Conservation (phyloP, 106 monocot species). For the Acorus gramineus region DNA sequence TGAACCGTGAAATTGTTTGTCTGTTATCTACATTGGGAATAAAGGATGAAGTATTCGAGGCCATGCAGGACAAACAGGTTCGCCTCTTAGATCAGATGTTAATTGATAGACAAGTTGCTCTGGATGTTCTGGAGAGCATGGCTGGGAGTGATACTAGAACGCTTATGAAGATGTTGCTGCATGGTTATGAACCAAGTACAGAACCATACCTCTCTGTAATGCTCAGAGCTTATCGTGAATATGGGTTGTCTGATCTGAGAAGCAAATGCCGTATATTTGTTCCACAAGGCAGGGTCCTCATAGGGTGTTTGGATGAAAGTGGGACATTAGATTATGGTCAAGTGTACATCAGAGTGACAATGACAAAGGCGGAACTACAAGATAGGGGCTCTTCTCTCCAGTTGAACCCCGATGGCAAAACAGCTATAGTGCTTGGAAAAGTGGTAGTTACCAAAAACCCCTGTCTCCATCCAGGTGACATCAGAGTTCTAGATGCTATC, state of each 20-base stretch:
- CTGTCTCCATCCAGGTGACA: slow-evolving; percentile 91
- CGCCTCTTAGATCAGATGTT: slow-evolving; percentile 41
- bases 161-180: slow-evolving; percentile 45
- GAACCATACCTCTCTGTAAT: slow-evolving; percentile 77
- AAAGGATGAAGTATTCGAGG: slow-evolving; percentile 54
- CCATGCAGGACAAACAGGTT: slow-evolving; percentile 41
- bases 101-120: slow-evolving; percentile 43
- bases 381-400: slow-evolving; percentile 24
- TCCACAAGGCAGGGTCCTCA: slow-evolving; percentile 67
- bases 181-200: slow-evolving; percentile 61
- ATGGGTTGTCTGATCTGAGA: slow-evolving; percentile 60
- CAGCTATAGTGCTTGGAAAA: slow-evolving; percentile 61
- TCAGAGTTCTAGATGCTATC: slow-evolving; percentile 77
- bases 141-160: slow-evolving; percentile 37
- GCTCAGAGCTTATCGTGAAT: slow-evolving; percentile 58
- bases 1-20: slow-evolving; percentile 85
- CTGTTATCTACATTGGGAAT: slow-evolving; percentile 81
- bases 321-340: slow-evolving; percentile 68
- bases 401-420: slow-evolving; percentile 31
- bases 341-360: slow-evolving; percentile 61
- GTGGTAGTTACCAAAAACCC: slow-evolving; percentile 90
- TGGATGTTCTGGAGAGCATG: slow-evolving; percentile 42
- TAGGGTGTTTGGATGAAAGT: slow-evolving; percentile 89
- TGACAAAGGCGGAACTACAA: slow-evolving; percentile 53
- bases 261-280: slow-evolving; percentile 74